Evolutionary conservation across 257 asterid species (phyloP), one percentile per base, ranked within the genome.

Genomic region (Solanum piurae): DNA sequence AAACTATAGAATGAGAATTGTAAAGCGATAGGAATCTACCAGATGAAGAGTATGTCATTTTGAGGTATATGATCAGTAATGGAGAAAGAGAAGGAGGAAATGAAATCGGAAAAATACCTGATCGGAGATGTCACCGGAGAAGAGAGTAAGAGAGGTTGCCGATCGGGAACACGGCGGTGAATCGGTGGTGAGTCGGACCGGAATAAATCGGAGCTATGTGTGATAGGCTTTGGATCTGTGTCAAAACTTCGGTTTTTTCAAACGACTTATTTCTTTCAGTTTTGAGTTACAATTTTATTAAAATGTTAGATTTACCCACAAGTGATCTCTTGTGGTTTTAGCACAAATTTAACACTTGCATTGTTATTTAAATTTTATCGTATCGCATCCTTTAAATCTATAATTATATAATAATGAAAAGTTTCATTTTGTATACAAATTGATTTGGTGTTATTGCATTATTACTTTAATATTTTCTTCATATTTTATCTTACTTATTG

Each of bases 141-240:
- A 21, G 49, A 55, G 37, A 66, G 83, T 29, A 4, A 3, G 46
- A 27, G 27, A 29, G 86, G 68, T 86, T 20, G 75, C 71, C 79
- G 71, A 71, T 86, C 64, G 25, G 87, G 20, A 64, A 85, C 8
- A 79, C 38, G 84, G 68, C 36, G 29, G 85, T 29, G 85, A 1
- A 66, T 29, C 40, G 34, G 60, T 62, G 38, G 72, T 16, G 79
- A 66, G 62, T 60, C 37, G 85, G 68, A 40, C 27, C 62, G 25
- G 87, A 12, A 36, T 5, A 23, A 85, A 44, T 62, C 60, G 25
- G 37, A 2, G 46, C 16, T 64, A 1, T 12, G 36, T 14, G 25
- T 16, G 34, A 9, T 29, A 23, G 20, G 40, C 64, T 62, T 69
- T 29, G 83, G 87, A 86, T 86, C 83, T 86, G 87, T 86, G 83